Percentiles rank a stretch among this genome's conserved stretches.
phyloP scores from a whole-genome alignment of 768 basidiomycete genomes.

The Mycena maculata region DNA sequence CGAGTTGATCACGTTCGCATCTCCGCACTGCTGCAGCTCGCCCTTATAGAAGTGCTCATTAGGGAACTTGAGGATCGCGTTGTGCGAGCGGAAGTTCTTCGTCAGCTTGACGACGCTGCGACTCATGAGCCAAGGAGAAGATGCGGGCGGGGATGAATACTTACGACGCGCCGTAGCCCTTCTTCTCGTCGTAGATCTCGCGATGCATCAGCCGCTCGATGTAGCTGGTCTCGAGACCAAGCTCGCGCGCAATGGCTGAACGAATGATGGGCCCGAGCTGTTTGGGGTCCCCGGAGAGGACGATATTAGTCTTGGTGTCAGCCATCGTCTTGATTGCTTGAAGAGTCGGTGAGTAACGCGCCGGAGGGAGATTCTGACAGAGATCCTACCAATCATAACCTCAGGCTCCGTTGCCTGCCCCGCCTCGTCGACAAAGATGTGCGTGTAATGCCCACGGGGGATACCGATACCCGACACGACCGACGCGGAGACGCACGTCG shows the following conservation, averaged over 20 bases:
- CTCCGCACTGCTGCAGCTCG: constrained; percentile 62
- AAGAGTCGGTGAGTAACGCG: background rate
- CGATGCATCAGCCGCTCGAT: constrained; percentile 68
- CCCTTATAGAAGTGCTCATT: constrained; percentile 69
- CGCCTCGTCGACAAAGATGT: constrained; percentile 80
- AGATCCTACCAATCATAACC: constrained; percentile 55
- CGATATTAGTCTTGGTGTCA: constrained; percentile 61
- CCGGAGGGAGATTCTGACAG: background rate
- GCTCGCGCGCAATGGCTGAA: constrained; percentile 63
- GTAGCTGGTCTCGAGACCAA: constrained; percentile 71
- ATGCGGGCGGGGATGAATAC: constrained; percentile 26
- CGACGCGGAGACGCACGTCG: constrained; percentile 74
- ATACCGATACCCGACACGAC: constrained; percentile 68
- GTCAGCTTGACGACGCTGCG: constrained; percentile 69
- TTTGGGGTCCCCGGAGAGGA: constrained; percentile 78
- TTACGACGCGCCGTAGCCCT: constrained; percentile 37
- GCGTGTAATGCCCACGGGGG: constrained; percentile 69
- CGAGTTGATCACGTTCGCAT: constrained; percentile 51
- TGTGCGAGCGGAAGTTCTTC: constrained; percentile 76
- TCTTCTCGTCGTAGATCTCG: constrained; percentile 53
- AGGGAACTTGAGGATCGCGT: constrained; percentile 68
- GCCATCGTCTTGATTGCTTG: constrained; percentile 69
- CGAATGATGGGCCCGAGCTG: constrained; percentile 78
- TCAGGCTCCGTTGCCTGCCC: constrained; percentile 81
- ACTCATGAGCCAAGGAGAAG: constrained; percentile 9